Evolutionary conservation across 371 early-diverging fungal genomes (phyloP).

Genomic region (Lichtheimia corymbifera): DNA sequence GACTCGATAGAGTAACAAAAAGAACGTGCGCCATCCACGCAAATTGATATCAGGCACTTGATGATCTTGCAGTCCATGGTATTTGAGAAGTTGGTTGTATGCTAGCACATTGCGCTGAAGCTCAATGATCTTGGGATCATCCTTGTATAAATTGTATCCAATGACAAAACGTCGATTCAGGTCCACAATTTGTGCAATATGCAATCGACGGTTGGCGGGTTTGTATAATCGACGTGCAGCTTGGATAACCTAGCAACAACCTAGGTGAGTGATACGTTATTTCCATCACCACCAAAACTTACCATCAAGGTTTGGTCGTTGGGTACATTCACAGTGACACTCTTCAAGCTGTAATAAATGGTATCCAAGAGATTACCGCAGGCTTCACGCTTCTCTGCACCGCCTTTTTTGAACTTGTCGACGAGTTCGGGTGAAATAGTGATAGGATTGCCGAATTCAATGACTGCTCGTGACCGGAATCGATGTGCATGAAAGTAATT

Average conservation of each 20-base stretch:
- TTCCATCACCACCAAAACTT: not conserved
- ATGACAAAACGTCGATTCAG: conserved; percentile 91
- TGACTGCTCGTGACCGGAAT: conserved; percentile 90
- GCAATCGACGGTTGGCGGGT: conserved; percentile 80
- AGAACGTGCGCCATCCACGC: conserved; percentile 68
- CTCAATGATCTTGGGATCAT: conserved; percentile 79
- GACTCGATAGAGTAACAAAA: conserved; percentile 69
- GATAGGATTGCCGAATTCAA: conserved; percentile 91
- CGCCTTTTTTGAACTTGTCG: conserved; percentile 78
- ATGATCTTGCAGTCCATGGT: conserved; percentile 94
- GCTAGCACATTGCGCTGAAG: conserved; percentile 73
- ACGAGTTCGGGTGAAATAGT: conserved; percentile 73
- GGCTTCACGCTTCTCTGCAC: conserved; percentile 76
- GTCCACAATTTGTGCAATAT: conserved; percentile 82
- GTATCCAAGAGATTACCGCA: conserved; percentile 70
- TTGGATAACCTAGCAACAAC: conserved; percentile 74
- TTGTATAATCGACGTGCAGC: conserved; percentile 92
- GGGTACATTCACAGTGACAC: conserved; percentile 87
- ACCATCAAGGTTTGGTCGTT: conserved; percentile 89
- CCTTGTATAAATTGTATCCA: conserved; percentile 80
- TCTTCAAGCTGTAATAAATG: conserved; percentile 70
- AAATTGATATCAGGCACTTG: conserved; percentile 87
- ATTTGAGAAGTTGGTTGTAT: conserved; percentile 86
- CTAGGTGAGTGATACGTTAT: not conserved
- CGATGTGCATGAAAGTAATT: conserved; percentile 93